Conservation (phyloP, 2,329 filamentous ascomycete genomes). For the Pezizomycotina sp. region DNA sequence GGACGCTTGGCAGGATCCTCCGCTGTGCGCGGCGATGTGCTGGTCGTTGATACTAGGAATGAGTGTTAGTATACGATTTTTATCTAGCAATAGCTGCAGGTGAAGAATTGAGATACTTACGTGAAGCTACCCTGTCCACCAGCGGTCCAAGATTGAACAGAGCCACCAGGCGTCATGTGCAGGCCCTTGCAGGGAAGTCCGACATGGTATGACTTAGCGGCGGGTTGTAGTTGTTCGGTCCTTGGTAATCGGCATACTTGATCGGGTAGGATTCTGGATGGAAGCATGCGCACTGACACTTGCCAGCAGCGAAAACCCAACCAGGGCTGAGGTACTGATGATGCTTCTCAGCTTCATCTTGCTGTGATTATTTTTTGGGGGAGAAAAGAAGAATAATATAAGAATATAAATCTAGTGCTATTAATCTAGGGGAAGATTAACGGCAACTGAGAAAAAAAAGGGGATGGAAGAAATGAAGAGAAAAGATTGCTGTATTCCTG, state of each 20-base stretch:
- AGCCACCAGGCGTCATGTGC: constrained; percentile 27
- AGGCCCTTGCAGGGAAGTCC: constrained; percentile 67
- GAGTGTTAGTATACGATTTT: no score
- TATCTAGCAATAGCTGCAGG: no score
- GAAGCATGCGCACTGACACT: constrained; percentile 36
- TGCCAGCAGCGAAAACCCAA: constrained; percentile 31
- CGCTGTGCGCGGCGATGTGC: constrained; percentile 55
- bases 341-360: constrained; percentile 4
- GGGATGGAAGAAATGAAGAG: background rate
- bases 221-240: constrained; percentile 49
- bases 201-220: constrained; percentile 45
- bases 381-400: background rate
- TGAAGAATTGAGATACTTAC: constrained; percentile 10
- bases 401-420: background rate
- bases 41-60: constrained; percentile 1
- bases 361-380: background rate
- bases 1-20: constrained; percentile 80
- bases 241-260: constrained; percentile 36
- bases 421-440: background rate
- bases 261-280: constrained; percentile 42
- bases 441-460: background rate
- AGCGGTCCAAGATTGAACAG: constrained; percentile 18
- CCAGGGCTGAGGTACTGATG: constrained; percentile 26
- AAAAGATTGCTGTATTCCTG: background rate
- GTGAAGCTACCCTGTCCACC: constrained; percentile 20